Percentiles rank a stretch among this genome's conserved stretches.
Evolutionary conservation across 2,329 filamentous ascomycete species (phyloP).

Genomic region (Alternaria consortialis): DNA sequence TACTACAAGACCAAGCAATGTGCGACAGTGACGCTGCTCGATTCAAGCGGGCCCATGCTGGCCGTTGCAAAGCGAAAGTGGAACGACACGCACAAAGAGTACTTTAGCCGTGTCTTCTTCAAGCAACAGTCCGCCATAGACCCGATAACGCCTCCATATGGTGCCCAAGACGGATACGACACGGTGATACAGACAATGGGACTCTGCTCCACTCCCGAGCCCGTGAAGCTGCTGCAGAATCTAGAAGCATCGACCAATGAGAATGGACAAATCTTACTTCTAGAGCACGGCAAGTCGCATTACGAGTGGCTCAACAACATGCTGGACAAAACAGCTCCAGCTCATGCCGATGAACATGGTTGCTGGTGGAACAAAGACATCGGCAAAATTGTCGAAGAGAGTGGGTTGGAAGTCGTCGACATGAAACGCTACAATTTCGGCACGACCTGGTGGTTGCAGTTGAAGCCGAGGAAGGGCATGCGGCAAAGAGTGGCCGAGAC

Average conservation of each 20-base stretch:
- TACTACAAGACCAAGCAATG: conserved; percentile 55
- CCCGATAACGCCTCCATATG: conserved; percentile 54
- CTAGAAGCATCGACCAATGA: conserved; percentile 55
- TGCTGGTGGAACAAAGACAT: conserved; percentile 65
- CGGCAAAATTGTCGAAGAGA: conserved; percentile 57
- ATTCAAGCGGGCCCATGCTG: conserved; percentile 59
- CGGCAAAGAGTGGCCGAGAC: conserved; percentile 27
- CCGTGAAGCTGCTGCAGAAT: conserved; percentile 56
- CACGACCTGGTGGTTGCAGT: conserved; percentile 60
- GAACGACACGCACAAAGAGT: conserved; percentile 53
- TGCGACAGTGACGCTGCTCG: conserved; percentile 58
- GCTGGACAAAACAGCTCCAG: conserved; percentile 57
- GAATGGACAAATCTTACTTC: conserved; percentile 56
- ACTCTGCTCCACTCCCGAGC: conserved; percentile 59
- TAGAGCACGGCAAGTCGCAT: conserved; percentile 61
- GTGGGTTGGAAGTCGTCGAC: conserved; percentile 57
- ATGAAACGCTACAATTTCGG: conserved; percentile 59
- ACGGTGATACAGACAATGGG: conserved; percentile 63
- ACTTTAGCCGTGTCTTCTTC: conserved; percentile 52
- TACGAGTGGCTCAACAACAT: conserved; percentile 59
- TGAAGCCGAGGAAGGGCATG: conserved; percentile 53
- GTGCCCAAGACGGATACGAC: conserved; percentile 55
- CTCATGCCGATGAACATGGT: conserved; percentile 59
- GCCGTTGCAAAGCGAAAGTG: conserved; percentile 60
- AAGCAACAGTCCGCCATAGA: conserved; percentile 56